Base-by-base conservation (phyloP, 2,329 filamentous ascomycete genomes). In the Ophiocordyceps camponoti-saundersi region DNA sequence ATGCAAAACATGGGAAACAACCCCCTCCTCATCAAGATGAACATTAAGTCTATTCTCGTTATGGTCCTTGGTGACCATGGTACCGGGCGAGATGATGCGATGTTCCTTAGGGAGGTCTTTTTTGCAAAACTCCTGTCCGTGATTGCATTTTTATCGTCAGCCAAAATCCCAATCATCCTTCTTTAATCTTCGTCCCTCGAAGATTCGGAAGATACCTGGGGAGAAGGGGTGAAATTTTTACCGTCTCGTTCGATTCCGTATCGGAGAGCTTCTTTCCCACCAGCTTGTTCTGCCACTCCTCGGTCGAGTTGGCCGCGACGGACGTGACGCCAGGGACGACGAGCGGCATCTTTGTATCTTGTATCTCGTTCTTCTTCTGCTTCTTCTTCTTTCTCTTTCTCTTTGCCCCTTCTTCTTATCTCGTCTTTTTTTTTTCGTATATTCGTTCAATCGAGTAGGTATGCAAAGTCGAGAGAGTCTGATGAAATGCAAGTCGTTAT, bases 211-310 rank as follows among this genome's bases (percentile, higher is more conserved):
- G n/a, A n/a, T n/a, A n/a, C n/a, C n/a, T n/a, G n/a, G n/a, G n/a
- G n/a, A n/a, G n/a, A n/a, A n/a, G n/a, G n/a, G n/a, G n/a, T n/a
- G n/a, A n/a, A n/a, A n/a, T n/a, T n/a, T n/a, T n/a, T 61, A 80
- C 78, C 10, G 68, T 75, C 58, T 75, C 73, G 52, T 64, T 71
- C 47, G 68, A 67, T 18, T 61, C 59, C 11, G 55, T 50, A 0
- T 77, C 76, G 12, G 69, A 68, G 13, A 80, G 61, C 44, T 69
- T 80, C 73, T 81, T 82, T 57, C 78, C 78, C 43, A 77, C 70
- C 5, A 82, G 66, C 67, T 79, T 79, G 61, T 70, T 71, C 53
- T 64, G 65, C 78, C 78, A 82, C 55, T 77, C 67, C 49, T 76
- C 65, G 34, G 69, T 74, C 61, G 42, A n/a, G 42, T 69, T 67